Conservation (phyloP, 257 asterid genomes). For the Leonotis leonurus region DNA sequence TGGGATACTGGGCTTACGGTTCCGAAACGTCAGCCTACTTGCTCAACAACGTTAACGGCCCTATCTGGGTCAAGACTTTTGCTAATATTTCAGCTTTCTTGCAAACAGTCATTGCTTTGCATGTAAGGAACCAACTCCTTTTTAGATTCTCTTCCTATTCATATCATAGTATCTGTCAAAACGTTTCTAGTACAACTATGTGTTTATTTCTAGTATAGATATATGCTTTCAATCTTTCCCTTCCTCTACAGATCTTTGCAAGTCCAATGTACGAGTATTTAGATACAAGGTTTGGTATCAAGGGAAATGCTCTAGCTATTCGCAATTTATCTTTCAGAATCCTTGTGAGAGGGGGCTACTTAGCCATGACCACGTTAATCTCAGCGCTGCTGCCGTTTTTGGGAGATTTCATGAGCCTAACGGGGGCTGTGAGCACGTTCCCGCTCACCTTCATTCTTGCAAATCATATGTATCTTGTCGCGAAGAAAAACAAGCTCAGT, state of each 20-base stretch:
- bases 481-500: slow-evolving; percentile 44
- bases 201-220: too few relatives aligned
- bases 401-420: slow-evolving; percentile 98
- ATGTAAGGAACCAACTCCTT: slow-evolving; percentile 22
- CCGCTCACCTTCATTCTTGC: slow-evolving; percentile 96
- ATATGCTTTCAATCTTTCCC: not conserved
- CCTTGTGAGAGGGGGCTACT: slow-evolving; percentile 72
- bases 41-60: slow-evolving; percentile 78
- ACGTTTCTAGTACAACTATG: not conserved
- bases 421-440: slow-evolving; percentile 92
- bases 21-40: slow-evolving; percentile 58
- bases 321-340: slow-evolving; percentile 70
- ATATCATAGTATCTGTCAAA: not conserved
- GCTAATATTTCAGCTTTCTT: slow-evolving; percentile 78
- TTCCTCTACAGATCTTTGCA: slow-evolving; percentile 78
- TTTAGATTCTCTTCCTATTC: not conserved
- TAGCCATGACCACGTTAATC: slow-evolving; percentile 57
- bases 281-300: slow-evolving; percentile 64
- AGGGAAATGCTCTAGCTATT: slow-evolving; percentile 56
- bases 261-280: slow-evolving; percentile 95
- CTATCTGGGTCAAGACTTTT: slow-evolving; percentile 62
- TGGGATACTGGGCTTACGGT: slow-evolving; percentile 98
- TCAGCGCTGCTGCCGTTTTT: slow-evolving; percentile 86
- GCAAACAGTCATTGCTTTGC: slow-evolving; percentile 80
- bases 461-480: slow-evolving; percentile 89